phyloP scores from a whole-genome alignment of 106 monocot species.

The Vanilla planifolia region DNA sequence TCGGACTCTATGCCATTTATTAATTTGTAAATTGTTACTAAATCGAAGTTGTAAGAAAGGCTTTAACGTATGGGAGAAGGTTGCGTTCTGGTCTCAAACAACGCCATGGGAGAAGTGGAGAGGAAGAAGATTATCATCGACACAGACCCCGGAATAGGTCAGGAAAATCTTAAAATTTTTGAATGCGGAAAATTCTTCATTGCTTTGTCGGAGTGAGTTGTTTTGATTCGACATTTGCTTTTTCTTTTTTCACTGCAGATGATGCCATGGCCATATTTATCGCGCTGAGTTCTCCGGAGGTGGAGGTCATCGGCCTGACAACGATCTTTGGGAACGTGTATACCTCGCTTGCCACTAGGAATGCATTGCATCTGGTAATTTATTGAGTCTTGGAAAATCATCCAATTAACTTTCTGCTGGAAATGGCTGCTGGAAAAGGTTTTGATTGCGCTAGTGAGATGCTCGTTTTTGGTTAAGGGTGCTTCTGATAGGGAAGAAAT shows the following conservation, averaged over 20 bases:
- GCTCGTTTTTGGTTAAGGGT: no score
- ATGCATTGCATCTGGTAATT: slow-evolving; percentile 86
- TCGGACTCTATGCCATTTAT: no score
- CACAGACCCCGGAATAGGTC: slow-evolving; percentile 94
- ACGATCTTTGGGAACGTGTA: slow-evolving; percentile 89
- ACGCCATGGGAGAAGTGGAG: slow-evolving; percentile 62
- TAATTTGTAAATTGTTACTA: no score
- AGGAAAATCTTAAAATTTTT: background rate
- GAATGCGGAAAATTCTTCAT: no score
- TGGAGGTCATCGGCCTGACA: slow-evolving; percentile 89
- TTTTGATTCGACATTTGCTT: background rate
- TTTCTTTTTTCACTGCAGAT: slow-evolving; percentile 33
- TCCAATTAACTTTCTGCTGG: no score
- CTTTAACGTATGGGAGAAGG: no score
- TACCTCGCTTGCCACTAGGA: slow-evolving; percentile 86
- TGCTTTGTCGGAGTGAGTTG: background rate
- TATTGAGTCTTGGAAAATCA: background rate
- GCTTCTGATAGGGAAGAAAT: no score
- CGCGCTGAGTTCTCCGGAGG: slow-evolving; percentile 81
- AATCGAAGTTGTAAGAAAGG: no score
- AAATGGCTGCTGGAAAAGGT: no score
- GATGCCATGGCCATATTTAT: slow-evolving; percentile 95
- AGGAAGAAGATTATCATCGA: slow-evolving; percentile 96
- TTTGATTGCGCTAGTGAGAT: no score
- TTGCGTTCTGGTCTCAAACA: no score